phyloP scores from a whole-genome alignment of 345 rosid genomes.

The Populus simonii region DNA sequence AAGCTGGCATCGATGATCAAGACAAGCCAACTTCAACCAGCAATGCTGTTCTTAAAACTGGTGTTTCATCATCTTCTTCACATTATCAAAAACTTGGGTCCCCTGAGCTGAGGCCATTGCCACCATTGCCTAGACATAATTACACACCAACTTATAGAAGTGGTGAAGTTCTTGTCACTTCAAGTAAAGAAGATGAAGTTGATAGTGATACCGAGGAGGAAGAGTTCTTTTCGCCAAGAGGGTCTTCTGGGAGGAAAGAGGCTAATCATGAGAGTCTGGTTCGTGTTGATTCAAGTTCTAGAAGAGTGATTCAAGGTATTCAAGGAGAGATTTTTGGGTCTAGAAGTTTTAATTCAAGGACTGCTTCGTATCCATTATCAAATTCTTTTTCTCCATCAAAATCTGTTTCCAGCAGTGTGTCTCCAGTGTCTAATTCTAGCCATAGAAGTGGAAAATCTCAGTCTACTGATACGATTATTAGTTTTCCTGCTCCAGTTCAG shows the following conservation, averaged over 20 bases:
- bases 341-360: constrained; percentile 57
- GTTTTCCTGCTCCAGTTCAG: constrained; percentile 26
- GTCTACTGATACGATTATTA: constrained; percentile 39
- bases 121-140: constrained; percentile 66
- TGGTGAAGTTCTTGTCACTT: constrained; percentile 34
- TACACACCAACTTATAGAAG: constrained; percentile 41
- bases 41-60: constrained; percentile 39
- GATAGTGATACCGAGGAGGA: constrained; percentile 58
- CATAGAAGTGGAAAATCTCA: constrained; percentile 38
- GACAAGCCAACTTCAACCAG: constrained; percentile 32
- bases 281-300: constrained; percentile 43
- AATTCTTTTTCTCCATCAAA: constrained; percentile 50
- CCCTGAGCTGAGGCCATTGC: constrained; percentile 88
- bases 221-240: constrained; percentile 85
- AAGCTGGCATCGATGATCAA: constrained; percentile 26
- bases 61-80: constrained; percentile 36
- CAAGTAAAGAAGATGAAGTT: constrained; percentile 28
- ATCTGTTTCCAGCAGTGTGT: constrained; percentile 41
- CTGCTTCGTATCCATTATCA: constrained; percentile 57
- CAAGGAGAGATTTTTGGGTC: constrained; percentile 44
- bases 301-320: constrained; percentile 33
- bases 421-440: constrained; percentile 39
- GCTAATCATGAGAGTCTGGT: constrained; percentile 26
- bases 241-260: constrained; percentile 64
- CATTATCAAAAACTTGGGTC: constrained; percentile 65